Evolutionary conservation across 2,329 filamentous ascomycete genomes (phyloP), one percentile per base, ranked within the genome.

Genomic region (Lithohypha guttulata): DNA sequence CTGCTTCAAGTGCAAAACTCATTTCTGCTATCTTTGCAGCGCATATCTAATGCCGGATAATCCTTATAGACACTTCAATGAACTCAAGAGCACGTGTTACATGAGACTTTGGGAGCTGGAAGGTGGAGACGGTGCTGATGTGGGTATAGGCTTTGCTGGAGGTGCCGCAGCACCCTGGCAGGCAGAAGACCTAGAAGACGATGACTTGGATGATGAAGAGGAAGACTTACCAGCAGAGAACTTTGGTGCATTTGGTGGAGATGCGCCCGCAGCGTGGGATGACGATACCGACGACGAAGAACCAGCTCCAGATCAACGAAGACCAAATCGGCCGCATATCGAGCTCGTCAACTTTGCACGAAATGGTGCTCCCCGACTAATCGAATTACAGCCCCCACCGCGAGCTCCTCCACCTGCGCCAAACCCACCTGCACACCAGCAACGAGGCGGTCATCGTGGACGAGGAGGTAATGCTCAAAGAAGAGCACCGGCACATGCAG

Each of bases 11-110:
- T 98, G 91, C 65, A 71, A 80, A 36, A 82, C 84, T 2, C 89
- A 96, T 59, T 96, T 95, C 58, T 98, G 91, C 64, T 96, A 96
- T 51, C 71, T 96, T 1, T 96, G 91, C 56, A 81, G 81, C 1
- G 72, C 78, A n/a, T 96, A 84, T 82, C 70, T 98, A 28, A 73
- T 80, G 41, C 75, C 82, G 0, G 68, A 65, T 13, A 91, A 94
- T 51, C 87, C 87, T 1, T 96, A 96, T 55, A 64, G 71, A 39
- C 91, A 98, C 59, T 98, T 87, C 65, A 94, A 94, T 55, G 70
- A 75, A 19, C 61, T 65, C 36, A 67, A 72, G 11, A 82, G 76
- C 1, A 66, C 66, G 8, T 98, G 91, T 56, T 93, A 81, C 53
- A 81, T 83, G 69, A 77, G 84, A 3, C 66, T 98, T 2, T 96